These are phyloP conservation scores for Coprinopsis sp. DNA, from an alignment of 768 basidiomycete species.

Conservation along the genomic window DNA sequence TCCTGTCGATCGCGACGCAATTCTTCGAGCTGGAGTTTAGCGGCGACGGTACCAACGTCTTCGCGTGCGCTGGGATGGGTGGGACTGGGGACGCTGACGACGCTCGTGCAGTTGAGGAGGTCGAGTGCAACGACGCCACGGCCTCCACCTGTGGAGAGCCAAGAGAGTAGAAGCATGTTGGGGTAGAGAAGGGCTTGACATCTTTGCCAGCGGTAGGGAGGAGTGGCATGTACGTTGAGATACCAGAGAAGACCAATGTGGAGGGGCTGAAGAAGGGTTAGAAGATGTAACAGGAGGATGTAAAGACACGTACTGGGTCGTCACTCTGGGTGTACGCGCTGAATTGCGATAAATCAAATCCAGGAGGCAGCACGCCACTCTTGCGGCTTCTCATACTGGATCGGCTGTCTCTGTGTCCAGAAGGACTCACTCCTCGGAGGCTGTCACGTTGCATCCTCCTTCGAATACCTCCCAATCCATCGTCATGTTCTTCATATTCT, in stretches of 20 bases:
- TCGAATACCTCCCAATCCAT: slow-evolving; percentile 50
- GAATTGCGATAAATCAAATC: slow-evolving; percentile 41
- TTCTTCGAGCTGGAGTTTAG: slow-evolving; percentile 52
- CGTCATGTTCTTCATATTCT: slow-evolving; percentile 13
- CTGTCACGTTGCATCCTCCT: slow-evolving; percentile 35
- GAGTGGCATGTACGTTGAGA: slow-evolving; percentile 82
- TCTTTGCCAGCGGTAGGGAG: slow-evolving; percentile 76
- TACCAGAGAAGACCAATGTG: slow-evolving; percentile 88
- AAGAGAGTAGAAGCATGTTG: slow-evolving; percentile 80
- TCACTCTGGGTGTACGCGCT: slow-evolving; percentile 45
- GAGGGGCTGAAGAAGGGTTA: slow-evolving; percentile 55
- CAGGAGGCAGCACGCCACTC: slow-evolving; percentile 34
- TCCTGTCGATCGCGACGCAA: slow-evolving; percentile 21
- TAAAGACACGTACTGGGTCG: slow-evolving; percentile 37
- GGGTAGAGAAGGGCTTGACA: slow-evolving; percentile 80
- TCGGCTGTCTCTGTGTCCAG: slow-evolving; percentile 6
- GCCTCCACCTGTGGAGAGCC: slow-evolving; percentile 81
- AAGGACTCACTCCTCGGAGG: slow-evolving; percentile 10
- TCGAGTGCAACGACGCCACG: slow-evolving; percentile 85
- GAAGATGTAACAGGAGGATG: slow-evolving; percentile 14
- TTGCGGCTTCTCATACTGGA: slow-evolving; percentile 28
- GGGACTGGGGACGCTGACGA: slow-evolving; percentile 78
- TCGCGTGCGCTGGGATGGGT: slow-evolving; percentile 76
- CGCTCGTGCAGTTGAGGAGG: slow-evolving; percentile 79
- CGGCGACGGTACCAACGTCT: slow-evolving; percentile 85